Evolutionary conservation across 176 grass and related monocot species (phyloP), one percentile per base, ranked within the genome.

Genomic region (Bolboschoenus planiculmis): DNA sequence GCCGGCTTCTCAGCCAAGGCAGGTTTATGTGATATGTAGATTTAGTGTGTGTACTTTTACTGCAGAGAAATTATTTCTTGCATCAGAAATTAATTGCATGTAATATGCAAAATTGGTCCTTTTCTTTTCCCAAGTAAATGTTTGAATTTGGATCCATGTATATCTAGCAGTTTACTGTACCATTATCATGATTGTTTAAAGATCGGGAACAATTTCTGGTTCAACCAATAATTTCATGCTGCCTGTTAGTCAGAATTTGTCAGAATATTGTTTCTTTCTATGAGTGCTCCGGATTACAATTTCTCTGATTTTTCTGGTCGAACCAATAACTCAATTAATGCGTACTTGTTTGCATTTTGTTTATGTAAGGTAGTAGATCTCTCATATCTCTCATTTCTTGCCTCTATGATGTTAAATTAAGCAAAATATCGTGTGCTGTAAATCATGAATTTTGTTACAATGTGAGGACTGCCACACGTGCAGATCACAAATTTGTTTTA

Each of bases 221-320:
- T 77, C 46, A 77, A 77, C 46, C 72, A 77, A 53, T 77, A 77
- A 77, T 77, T 77, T 77, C 72, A n/a, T 51, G 51, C 15, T 77
- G 72, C 46, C 26, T 31, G 14, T 76, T 30, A 43, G 26, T 26
- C 56, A 59, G 55, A n/a, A 59, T n/a, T n/a, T 59, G 63, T 73
- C 40, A 73, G 37, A 73, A n/a, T n/a, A n/a, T 27, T 73, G n/a
- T 26, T 44, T 72, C n/a, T 44, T 13, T 72, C 40, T 13, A 20
- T 72, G 67, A 27, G 3, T 43, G 39, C 5, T n/a, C 67, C 4
- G 39, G n/a, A 29, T 42, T 24, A 42, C 7, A 72, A 14, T 76
- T 76, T 14, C 24, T 50, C 50, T 75, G 43, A 18, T 2, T 76
- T 30, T 50, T 76, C 43, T 76, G 0, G 21, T 44, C 40, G 4